A percentile compares a stretch with the other conserved stretches of the same genome.
Conservation (phyloP, 352 stramenopile species). For the Blastocystis sp. region DNA sequence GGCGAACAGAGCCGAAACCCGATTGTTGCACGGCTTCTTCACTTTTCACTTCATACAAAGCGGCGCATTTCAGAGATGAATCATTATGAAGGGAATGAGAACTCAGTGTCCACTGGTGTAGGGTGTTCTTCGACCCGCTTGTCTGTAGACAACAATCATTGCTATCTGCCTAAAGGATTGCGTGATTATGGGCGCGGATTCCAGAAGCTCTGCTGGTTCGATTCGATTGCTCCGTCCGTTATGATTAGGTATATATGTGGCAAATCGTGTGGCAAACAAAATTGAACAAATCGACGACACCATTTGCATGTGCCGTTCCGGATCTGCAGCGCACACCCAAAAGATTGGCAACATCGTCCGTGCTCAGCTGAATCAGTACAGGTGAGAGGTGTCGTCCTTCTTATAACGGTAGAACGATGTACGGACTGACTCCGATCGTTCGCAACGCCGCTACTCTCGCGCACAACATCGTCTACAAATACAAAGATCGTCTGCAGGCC, state of each 20-base stretch:
- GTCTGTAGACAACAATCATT: constrained; percentile 67
- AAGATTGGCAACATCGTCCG: constrained; percentile 67
- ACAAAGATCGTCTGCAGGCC: constrained; percentile 68
- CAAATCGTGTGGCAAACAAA: constrained; percentile 71
- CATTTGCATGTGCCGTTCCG: constrained; percentile 70
- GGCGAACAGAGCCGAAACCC: not conserved
- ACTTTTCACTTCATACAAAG: not conserved
- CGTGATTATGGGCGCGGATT: constrained; percentile 70
- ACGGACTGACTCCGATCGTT: constrained; percentile 55
- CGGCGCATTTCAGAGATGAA: constrained; percentile 9
- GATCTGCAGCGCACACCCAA: constrained; percentile 69
- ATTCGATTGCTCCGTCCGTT: not conserved
- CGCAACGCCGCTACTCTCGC: constrained; percentile 60
- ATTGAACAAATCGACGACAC: constrained; percentile 72
- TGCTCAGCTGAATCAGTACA: constrained; percentile 55
- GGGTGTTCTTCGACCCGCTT: not conserved
- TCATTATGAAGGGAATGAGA: constrained; percentile 73
- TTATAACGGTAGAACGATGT: constrained; percentile 59
- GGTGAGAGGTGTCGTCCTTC: not conserved
- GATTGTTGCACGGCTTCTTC: not conserved
- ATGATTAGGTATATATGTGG: constrained; percentile 52
- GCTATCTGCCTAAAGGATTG: constrained; percentile 66
- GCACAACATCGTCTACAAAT: constrained; percentile 69
- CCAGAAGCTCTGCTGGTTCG: constrained; percentile 63
- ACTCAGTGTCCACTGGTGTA: constrained; percentile 63